Evolutionary conservation across 140 eudicot genomes (phyloP).

Genomic region (Bidens hawaiensis): DNA sequence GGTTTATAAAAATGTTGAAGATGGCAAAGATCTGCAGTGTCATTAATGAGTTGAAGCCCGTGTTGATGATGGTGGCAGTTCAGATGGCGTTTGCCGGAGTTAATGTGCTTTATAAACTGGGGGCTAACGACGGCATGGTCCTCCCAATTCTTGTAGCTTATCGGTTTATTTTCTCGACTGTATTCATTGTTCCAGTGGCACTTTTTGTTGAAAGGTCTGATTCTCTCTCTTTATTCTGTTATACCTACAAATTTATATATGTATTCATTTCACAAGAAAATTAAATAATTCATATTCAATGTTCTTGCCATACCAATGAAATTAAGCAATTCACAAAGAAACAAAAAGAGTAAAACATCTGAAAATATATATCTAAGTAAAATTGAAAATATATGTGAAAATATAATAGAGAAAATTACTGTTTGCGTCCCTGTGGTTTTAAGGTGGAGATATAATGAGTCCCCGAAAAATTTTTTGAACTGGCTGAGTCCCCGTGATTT

Average conservation of each 20-base stretch:
- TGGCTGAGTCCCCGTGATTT: too few relatives aligned
- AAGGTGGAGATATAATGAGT: too few relatives aligned
- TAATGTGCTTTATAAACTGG: slow-evolving; percentile 39
- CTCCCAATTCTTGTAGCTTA: slow-evolving; percentile 38
- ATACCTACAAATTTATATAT: not conserved
- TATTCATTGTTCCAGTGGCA: slow-evolving; percentile 39
- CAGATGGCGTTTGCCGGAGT: slow-evolving; percentile 34
- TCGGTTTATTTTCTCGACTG: slow-evolving; percentile 36
- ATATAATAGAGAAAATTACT: too few relatives aligned
- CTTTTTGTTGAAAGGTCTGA: slow-evolving; percentile 35
- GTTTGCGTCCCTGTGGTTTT: too few relatives aligned
- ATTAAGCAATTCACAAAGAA: not conserved
- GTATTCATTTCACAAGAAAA: too few relatives aligned
- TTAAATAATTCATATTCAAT: not conserved
- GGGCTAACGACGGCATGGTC: slow-evolving; percentile 35
- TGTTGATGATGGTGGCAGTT: slow-evolving; percentile 35
- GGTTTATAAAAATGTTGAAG: slow-evolving; percentile 20
- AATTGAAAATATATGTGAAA: too few relatives aligned
- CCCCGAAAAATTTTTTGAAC: too few relatives aligned
- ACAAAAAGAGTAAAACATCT: too few relatives aligned
- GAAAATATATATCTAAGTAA: too few relatives aligned
- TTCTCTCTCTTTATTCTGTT: not conserved
- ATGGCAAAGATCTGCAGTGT: slow-evolving; percentile 16
- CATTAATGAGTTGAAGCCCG: slow-evolving; percentile 32
- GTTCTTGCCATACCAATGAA: not conserved